A percentile compares a stretch with the other conserved stretches of the same genome.
phyloP scores from a whole-genome alignment of 352 stramenopile species.

The Peronospora belbahrii region DNA sequence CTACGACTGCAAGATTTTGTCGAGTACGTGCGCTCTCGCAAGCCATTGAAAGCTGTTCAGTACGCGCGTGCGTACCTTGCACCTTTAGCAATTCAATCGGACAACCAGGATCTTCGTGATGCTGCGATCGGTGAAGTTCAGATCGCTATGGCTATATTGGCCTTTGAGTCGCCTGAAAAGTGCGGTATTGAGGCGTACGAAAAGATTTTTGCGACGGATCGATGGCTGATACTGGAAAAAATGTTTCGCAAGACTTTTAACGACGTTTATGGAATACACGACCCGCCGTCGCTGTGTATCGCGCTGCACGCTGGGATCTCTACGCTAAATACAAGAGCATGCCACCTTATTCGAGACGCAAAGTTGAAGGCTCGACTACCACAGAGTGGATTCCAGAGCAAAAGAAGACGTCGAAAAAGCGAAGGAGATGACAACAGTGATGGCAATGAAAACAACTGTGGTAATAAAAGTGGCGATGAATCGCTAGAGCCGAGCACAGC shows the following conservation, averaged over 20 bases:
- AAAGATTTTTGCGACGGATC: conserved; percentile 51
- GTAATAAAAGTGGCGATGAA: conserved; percentile 19
- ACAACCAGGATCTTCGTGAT: conserved; percentile 42
- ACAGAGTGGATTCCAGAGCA: conserved; percentile 10
- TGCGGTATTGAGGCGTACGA: conserved; percentile 58
- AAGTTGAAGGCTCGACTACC: conserved; percentile 33
- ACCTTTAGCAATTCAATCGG: conserved; percentile 55
- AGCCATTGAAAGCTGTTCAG: conserved; percentile 63
- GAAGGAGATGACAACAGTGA: conserved; percentile 12
- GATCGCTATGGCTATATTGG: conserved; percentile 66
- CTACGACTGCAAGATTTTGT: conserved; percentile 71
- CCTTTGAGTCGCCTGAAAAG: conserved; percentile 49
- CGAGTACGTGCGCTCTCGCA: conserved; percentile 62
- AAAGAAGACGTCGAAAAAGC: conserved; percentile 16
- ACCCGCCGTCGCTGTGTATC: conserved; percentile 56
- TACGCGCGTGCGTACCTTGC: conserved; percentile 59
- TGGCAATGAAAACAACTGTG: conserved; percentile 12
- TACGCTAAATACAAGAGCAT: conserved; percentile 68
- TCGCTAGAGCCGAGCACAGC: conserved; percentile 23
- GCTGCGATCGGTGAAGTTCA: conserved; percentile 58
- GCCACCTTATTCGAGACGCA: conserved; percentile 40
- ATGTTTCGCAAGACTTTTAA: conserved; percentile 61
- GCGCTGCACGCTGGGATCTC: conserved; percentile 60
- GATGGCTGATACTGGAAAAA: conserved; percentile 47
- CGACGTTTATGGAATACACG: conserved; percentile 60